Evolutionary conservation across 495 filamentous ascomycete species (phyloP).

Genomic region (Opeltia flavorubescens): DNA sequence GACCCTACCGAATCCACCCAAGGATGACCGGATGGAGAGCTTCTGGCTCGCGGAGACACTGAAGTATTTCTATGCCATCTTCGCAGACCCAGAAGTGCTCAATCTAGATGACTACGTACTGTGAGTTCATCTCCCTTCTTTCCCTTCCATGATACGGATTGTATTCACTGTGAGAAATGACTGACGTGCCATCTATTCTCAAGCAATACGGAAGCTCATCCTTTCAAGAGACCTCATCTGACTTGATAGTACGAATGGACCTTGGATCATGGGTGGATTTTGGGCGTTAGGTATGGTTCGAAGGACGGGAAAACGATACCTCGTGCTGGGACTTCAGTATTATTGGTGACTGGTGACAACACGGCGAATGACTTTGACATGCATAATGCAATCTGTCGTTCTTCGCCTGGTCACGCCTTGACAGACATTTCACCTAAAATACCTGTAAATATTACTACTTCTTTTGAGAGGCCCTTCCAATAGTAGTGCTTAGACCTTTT

Average conservation of each 20-base stretch:
- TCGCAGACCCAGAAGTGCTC: conserved; percentile 52
- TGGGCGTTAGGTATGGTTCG: no score
- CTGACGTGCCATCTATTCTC: conserved; percentile 5
- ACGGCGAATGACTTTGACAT: no score
- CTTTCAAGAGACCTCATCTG: conserved; percentile 37
- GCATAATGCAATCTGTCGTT: no score
- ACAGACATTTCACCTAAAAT: no score
- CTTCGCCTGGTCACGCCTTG: no score
- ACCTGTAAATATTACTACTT: no score
- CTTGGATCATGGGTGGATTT: not conserved
- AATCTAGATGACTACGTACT: conserved; percentile 59
- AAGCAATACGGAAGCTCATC: conserved; percentile 66
- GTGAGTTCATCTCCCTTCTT: conserved; percentile 19
- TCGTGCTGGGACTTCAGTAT: no score
- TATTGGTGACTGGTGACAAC: no score
- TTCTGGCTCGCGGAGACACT: conserved; percentile 64
- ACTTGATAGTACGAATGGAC: not conserved
- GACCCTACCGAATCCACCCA: conserved; percentile 19
- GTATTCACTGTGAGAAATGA: not conserved
- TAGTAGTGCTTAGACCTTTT: no score
- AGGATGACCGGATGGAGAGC: conserved; percentile 39
- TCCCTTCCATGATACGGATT: not conserved
- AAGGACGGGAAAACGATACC: no score
- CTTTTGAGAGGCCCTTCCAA: no score
- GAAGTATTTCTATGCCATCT: conserved; percentile 91